Evolutionary conservation across 768 basidiomycete genomes (phyloP), one percentile per base, ranked within the genome.

Genomic region (Tylopilus sp.): DNA sequence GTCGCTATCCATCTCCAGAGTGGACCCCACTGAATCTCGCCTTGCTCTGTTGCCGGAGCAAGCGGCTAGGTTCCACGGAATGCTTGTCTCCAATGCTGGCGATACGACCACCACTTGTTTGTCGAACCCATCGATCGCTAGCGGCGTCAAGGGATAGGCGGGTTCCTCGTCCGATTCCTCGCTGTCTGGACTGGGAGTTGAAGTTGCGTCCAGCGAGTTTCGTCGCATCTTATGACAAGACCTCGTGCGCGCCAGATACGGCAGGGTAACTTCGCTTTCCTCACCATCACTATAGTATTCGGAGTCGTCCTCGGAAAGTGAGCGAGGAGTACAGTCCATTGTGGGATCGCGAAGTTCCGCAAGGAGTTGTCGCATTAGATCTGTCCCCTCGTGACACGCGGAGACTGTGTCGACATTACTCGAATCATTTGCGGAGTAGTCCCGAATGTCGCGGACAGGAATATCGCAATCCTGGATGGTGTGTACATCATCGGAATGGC

Each of bases 331-430:
- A 10, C 24, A 45, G 17, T 65, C 50, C 36, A 63, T 4, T 13
- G 11, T 8, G 28, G 52, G 49, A 25, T 66, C 50, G 4, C 61
- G 50, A 19, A 63, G 56, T 14, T 52, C 52, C 19, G 31, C 38
- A 16, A 63, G 58, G 5, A 66, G 36, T 28, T 21, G 48, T 4
- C 44, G 49, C 58, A 65, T 65, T 6, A 57, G 13, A n/a, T 57
- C 50, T 19, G 3, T 6, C 5, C 44, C 47, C 6, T 41, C 47
- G 11, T 47, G 25, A 34, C 43, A 14, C 6, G n/a, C 21, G 12
- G 33, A 2, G 14, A 24, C 21, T 10, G 10, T n/a, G 12, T 52
- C 31, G 19, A 6, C 12, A 17, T 45, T 22, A 14, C 2, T n/a
- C 26, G 28, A n/a, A 28, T 1, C 3, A 12, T 16, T 22, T 22